phyloP scores from a whole-genome alignment of 179 eudicot genomes.

The Actinidia arguta region DNA sequence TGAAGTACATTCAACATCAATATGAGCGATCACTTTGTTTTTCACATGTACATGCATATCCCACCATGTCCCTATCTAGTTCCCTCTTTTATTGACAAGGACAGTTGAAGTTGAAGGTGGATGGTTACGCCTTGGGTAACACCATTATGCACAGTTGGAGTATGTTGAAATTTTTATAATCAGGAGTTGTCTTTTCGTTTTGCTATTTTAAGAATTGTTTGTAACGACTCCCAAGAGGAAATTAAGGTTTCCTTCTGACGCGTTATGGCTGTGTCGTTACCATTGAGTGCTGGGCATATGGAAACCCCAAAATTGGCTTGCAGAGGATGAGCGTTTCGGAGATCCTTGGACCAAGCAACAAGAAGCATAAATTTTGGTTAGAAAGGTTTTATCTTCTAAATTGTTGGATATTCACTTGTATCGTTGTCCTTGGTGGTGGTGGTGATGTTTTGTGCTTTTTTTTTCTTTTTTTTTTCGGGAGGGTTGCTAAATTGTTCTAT shows the following conservation, averaged over 20 bases:
- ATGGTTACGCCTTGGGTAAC: not conserved
- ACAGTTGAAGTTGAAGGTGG: conserved; percentile 1
- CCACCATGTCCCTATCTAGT: not conserved
- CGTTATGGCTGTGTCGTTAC: not conserved
- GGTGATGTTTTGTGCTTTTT: no score
- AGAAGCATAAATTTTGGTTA: no score
- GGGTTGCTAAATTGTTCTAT: not conserved
- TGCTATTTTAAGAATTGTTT: not conserved
- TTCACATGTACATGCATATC: not conserved
- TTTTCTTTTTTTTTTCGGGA: no score
- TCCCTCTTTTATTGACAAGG: not conserved
- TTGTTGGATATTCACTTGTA: no score
- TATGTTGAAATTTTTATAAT: not conserved
- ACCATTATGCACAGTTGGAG: not conserved
- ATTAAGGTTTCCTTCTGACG: not conserved
- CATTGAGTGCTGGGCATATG: not conserved
- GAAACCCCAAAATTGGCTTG: not conserved
- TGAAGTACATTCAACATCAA: not conserved
- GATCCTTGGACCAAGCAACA: not conserved
- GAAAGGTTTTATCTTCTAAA: no score
- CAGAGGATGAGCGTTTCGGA: not conserved
- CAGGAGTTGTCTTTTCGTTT: not conserved
- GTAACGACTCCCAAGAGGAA: not conserved
- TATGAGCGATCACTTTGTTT: not conserved
- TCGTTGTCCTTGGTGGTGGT: no score